Evolutionary conservation across 2,329 filamentous ascomycete genomes (phyloP), one percentile per base, ranked within the genome.

Genomic region (Aureobasidium sp.): DNA sequence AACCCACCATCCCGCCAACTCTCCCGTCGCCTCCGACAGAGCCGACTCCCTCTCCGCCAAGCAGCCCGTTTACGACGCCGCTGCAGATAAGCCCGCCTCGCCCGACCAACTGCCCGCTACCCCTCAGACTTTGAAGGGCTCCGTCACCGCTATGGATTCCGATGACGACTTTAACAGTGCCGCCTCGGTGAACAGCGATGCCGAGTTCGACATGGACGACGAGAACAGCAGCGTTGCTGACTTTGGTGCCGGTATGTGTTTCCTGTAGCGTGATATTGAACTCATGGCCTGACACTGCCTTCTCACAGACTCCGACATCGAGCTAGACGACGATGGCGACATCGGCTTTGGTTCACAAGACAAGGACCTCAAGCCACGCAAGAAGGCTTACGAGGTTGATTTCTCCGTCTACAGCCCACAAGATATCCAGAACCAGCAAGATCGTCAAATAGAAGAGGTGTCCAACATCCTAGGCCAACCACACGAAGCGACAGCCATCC

Each of bases 111-210:
- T 72, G 62, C 73, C 74, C 42, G 77, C 78, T 47, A 82, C 83
- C 44, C 84, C 85, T 25, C 82, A 72, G 68, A 72, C 66, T 60
- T 70, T 68, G 15, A 60, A 49, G 68, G 75, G 65, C 65, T 80
- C 77, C 39, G 77, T 70, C 61, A 70, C 67, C 55, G 84, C 80
- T 66, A 97, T 97, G 92, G 91, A 96, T 78, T 97, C 92, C 9
- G 93, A 97, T 70, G 91, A 97, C 71, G 93, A 97, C 64, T 92
- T 92, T 75, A 88, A 94, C 83, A 95, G 89, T 69, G 86, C 87
- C 71, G 81, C 87, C 69, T 93, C 90, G 45, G 15, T 42, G 17
- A 62, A 60, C 37, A 96, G 89, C 71, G 87, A 87, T 61, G 87
- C 89, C 66, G 84, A 84, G 64, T 84, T 90, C 64, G 82, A 68